Evolutionary conservation across 495 filamentous ascomycete species (phyloP), one percentile per base, ranked within the genome.

Genomic region (Lichenothelia convexa): DNA sequence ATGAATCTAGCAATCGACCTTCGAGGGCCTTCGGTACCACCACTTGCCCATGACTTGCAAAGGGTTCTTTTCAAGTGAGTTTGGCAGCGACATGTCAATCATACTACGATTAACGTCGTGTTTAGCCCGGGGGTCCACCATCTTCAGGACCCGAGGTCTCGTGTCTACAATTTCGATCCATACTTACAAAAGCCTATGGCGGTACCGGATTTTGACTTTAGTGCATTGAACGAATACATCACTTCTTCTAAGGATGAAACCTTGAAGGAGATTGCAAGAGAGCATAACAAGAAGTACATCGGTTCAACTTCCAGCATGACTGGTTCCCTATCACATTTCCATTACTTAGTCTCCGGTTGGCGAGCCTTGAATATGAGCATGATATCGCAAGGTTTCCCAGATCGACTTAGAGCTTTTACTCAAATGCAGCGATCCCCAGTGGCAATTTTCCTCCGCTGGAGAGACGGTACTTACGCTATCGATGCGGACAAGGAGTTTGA

Each of bases 281-380:
- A 71, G 18, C 50, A 75, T 24, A 50, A 61, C n/a, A 85, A 78
- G 48, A 91, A 81, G 48, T 99, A 93, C 49, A 68, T 83, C 2
- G 91, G 91, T 6, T 95, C 89, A 17, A 93, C 89, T 4, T 95
- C 89, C 1, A 93, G 84, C 55, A 94, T 93, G 85, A 93, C 86
- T 3, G 67, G 75, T 2, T 71, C 75, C 31, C 65, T 99, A 26
- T 65, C 73, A 3, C 89, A 95, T 42, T 94, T 95, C 55, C 89
- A 99, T 53, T 94, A 68, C 49, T 73, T 95, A 18, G 67, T 99
- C 2, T 94, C 87, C 0, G 48, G 65, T 15, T 95, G 80, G 81
- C 73, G 89, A 26, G 51, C 56, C 20, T 60, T 93, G 42, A 81
- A 84, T 44, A 50, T 66, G 5, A 44, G 48, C 2, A 67, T 61